Evolutionary conservation across 257 asterid genomes (phyloP), one percentile per base, ranked within the genome.

Genomic region (Mentha longifolia): DNA sequence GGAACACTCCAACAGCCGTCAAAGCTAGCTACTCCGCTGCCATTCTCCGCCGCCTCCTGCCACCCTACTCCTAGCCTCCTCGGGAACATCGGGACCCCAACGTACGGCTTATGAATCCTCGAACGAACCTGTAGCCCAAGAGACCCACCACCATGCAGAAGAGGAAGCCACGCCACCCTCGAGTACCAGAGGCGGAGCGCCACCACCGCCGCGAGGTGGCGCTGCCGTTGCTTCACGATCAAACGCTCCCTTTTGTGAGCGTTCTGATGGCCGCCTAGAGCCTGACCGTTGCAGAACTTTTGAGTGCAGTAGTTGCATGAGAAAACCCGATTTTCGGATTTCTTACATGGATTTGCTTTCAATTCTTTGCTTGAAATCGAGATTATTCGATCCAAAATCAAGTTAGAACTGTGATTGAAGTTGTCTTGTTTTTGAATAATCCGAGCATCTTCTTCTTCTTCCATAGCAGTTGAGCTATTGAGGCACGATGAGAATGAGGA

Each of bases 221-320:
- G 42, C 42, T 37, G 85, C 3, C 85, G 85, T 12, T 85, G 84
- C 74, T 89, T 79, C 0, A 90, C 92, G 2, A 86, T 82, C 9
- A 87, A 82, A 47, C 97, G 54, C 70, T 92, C 97, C 0, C 90
- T 79, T 62, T 85, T 92, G 78, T 92, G 98, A 1, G 97, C 98
- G 47, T 92, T 92, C 67, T 92, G 98, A 31, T 92, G 98, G 56
- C 98, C 98, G 0, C 97, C 98, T 0, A 92, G 77, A 4, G 98
- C 98, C 67, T 92, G 97, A 0, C 97, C 86, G 76, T 96, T 88
- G 77, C 80, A 87, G 79, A 92, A 92, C 52, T 86, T 92, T n/a
- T 90, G 75, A 37, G 78, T 85, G 73, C 97, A 92, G 72, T 86
- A 92, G 76, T 90, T 92, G 87, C 98, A 92, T 6, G 98, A 80